Conservation (phyloP, 805 yeast species). For the Hanseniaspora pseudoguilliermondii region DNA sequence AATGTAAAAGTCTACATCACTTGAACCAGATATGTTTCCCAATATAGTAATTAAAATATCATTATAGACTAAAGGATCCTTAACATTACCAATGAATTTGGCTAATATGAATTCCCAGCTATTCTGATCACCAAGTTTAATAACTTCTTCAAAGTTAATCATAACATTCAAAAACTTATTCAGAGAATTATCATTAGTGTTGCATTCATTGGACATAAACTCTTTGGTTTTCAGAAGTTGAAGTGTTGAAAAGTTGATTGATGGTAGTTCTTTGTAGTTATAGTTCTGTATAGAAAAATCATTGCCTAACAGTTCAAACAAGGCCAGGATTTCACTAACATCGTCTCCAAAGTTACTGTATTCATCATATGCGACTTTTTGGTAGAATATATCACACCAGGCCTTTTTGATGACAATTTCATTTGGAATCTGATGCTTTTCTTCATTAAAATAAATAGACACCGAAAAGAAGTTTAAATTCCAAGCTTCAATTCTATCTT, state of each 20-base stretch:
- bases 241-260: conserved; percentile 38
- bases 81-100: background rate
- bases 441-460: conserved; percentile 8
- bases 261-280: conserved; percentile 50
- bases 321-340: conserved; percentile 19
- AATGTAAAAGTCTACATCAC: conserved; percentile 22
- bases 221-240: conserved; percentile 43
- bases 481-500: conserved; percentile 42
- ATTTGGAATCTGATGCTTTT: conserved; percentile 4
- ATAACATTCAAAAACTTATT: conserved; percentile 48
- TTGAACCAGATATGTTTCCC: conserved; percentile 34
- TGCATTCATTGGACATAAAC: background rate
- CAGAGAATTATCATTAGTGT: background rate
- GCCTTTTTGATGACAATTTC: conserved; percentile 27
- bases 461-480: conserved; percentile 25
- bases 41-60: conserved; percentile 67
- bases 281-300: conserved; percentile 32
- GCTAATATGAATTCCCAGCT: conserved; percentile 20
- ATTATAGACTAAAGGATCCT: conserved; percentile 35
- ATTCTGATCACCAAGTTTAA: conserved; percentile 17
- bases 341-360: conserved; percentile 24
- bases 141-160: conserved; percentile 40
- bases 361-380: conserved; percentile 32
- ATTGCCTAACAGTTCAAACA: conserved; percentile 13
- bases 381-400: conserved; percentile 39